These are phyloP conservation scores for Penicillium nucicola DNA, from an alignment of 495 filamentous ascomycete species.

Conservation along the genomic window DNA sequence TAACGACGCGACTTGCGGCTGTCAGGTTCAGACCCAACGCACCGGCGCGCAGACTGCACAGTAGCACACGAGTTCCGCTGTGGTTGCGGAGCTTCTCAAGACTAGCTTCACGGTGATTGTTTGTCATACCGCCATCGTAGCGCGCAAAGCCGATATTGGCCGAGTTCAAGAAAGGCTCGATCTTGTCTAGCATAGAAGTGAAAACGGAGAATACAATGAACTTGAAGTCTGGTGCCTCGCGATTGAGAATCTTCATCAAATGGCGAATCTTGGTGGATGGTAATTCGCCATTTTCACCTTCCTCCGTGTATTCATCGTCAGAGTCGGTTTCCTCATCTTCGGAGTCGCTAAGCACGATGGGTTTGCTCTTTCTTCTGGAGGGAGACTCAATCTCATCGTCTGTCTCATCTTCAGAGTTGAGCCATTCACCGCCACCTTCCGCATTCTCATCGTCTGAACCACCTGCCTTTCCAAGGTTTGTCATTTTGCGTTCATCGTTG, in stretches of 20 bases:
- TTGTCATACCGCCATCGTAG: slow-evolving; percentile 95
- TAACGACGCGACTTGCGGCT: slow-evolving; percentile 87
- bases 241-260: slow-evolving; percentile 74
- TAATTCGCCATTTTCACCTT: slow-evolving; percentile 50
- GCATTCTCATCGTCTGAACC: slow-evolving; percentile 80
- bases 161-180: slow-evolving; percentile 82
- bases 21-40: slow-evolving; percentile 92
- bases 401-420: slow-evolving; percentile 62
- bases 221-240: slow-evolving; percentile 76
- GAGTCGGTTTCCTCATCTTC: slow-evolving; percentile 26
- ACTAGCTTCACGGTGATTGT: slow-evolving; percentile 86
- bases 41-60: slow-evolving; percentile 92
- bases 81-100: slow-evolving; percentile 73
- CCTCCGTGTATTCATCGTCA: slow-evolving; percentile 37
- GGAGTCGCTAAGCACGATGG: slow-evolving; percentile 14
- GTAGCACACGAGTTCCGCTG: slow-evolving; percentile 67
- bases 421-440: slow-evolving; percentile 78
- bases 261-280: slow-evolving; percentile 89
- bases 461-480: slow-evolving; percentile 70
- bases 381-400: slow-evolving; percentile 45
- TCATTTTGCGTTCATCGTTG: slow-evolving; percentile 51
- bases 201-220: slow-evolving; percentile 98
- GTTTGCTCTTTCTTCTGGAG: slow-evolving; percentile 19
- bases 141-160: slow-evolving; percentile 74
- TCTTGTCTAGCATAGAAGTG: slow-evolving; percentile 94